These are phyloP conservation scores for Paraconiothyrium sp. DNA, from an alignment of 2,329 filamentous ascomycete genomes.

Conservation along the genomic window DNA sequence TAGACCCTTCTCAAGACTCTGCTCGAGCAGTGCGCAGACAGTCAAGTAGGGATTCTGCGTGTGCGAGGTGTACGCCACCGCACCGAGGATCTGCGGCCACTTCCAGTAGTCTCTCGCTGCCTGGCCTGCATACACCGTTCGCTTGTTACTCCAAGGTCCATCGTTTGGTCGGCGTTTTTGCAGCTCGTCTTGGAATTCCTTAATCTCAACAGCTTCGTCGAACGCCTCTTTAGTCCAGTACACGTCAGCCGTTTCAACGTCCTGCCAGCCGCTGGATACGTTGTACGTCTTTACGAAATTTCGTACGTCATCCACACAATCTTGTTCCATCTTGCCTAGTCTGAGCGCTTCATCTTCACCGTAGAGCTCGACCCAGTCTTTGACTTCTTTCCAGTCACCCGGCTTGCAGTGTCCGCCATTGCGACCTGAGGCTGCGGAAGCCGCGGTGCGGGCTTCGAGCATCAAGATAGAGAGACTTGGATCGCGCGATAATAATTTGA, in stretches of 20 bases:
- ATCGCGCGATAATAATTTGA: slow-evolving; percentile 31
- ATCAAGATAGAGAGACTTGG: slow-evolving; percentile 30
- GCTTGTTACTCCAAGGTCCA: slow-evolving; percentile 14
- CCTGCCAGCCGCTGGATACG: slow-evolving; percentile 11
- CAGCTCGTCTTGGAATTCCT: slow-evolving; percentile 14
- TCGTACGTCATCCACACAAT: slow-evolving; percentile 15
- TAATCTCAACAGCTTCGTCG: slow-evolving; percentile 8
- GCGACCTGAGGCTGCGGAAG: slow-evolving; percentile 44
- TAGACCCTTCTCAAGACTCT: slow-evolving; percentile 9
- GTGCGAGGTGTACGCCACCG: slow-evolving; percentile 5
- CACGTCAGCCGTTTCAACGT: slow-evolving; percentile 13
- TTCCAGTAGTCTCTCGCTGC: slow-evolving; percentile 15
- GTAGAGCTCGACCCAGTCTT: slow-evolving; percentile 51
- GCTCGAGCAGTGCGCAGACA: slow-evolving; percentile 5
- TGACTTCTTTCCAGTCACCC: slow-evolving; percentile 59
- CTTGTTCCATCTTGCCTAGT: slow-evolving; percentile 46
- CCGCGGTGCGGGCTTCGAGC: slow-evolving; percentile 43
- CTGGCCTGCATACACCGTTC: slow-evolving; percentile 9
- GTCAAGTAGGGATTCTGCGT: slow-evolving; percentile 14
- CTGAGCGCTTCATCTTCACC: slow-evolving; percentile 59
- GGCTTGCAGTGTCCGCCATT: slow-evolving; percentile 58
- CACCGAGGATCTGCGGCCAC: slow-evolving; percentile 15
- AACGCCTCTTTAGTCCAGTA: slow-evolving; percentile 16
- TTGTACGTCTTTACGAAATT: slow-evolving; percentile 3
- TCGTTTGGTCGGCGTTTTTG: slow-evolving; percentile 13